phyloP scores from a whole-genome alignment of 768 basidiomycete genomes.

The Pulveroboletus sp. region DNA sequence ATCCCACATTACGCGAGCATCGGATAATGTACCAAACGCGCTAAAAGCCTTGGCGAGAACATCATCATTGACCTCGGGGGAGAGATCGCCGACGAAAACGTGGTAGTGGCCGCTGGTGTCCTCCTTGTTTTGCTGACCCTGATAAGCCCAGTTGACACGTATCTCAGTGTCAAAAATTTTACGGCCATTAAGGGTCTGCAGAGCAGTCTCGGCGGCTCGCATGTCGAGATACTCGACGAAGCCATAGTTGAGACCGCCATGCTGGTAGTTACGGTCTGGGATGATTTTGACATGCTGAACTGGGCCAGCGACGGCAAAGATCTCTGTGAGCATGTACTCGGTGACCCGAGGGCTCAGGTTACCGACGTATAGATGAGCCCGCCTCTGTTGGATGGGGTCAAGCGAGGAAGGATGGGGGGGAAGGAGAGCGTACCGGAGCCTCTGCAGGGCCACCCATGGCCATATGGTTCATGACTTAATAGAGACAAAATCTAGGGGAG shows the following conservation, averaged over 20 bases:
- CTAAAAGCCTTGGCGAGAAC: slow-evolving; percentile 95
- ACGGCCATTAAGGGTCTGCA: slow-evolving; percentile 96
- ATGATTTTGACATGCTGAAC: slow-evolving; percentile 99
- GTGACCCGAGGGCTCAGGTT: slow-evolving; percentile 97
- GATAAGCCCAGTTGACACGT: slow-evolving; percentile 99
- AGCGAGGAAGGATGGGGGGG: background rate
- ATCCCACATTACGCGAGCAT: slow-evolving; percentile 99
- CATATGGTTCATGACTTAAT: slow-evolving; percentile 70
- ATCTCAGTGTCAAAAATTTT: slow-evolving; percentile 99
- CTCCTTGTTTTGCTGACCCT: slow-evolving; percentile 97
- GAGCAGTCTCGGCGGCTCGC: slow-evolving; percentile 97
- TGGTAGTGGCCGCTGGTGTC: slow-evolving; percentile 97
- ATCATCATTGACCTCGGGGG: slow-evolving; percentile 97
- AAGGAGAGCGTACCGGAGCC: slow-evolving; percentile 57
- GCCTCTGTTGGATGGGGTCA: slow-evolving; percentile 46
- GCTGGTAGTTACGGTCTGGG: slow-evolving; percentile 98
- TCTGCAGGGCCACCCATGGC: slow-evolving; percentile 66
- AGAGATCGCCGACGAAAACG: slow-evolving; percentile 99
- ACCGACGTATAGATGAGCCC: slow-evolving; percentile 98
- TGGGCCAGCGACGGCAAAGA: slow-evolving; percentile 93
- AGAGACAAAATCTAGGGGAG: slow-evolving; percentile 29
- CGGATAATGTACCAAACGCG: slow-evolving; percentile 94
- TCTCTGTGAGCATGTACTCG: slow-evolving; percentile 98
- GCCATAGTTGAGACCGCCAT: slow-evolving; percentile 98
- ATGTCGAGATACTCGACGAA: slow-evolving; percentile 99